Conservation (phyloP, 148 eudicot genomes). For the Talinum fruticosum region DNA sequence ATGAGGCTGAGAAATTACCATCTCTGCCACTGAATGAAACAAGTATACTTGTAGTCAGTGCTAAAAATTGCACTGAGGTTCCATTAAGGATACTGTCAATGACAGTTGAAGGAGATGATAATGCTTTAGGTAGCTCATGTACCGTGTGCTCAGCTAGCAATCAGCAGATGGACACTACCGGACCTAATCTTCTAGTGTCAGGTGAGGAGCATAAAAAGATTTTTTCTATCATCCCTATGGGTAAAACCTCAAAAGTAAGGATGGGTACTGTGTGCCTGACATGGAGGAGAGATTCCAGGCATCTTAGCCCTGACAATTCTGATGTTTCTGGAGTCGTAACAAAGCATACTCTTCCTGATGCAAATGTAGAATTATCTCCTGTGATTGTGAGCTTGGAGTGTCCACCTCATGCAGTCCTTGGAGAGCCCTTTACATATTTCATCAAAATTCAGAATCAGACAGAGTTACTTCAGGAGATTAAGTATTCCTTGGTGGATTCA, state of each 20-base stretch:
- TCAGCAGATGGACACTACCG: conserved; percentile 26
- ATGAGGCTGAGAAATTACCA: conserved; percentile 45
- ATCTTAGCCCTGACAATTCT: conserved; percentile 20
- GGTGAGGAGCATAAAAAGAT: conserved; percentile 82
- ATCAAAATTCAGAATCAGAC: conserved; percentile 67
- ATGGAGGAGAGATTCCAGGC: conserved; percentile 59
- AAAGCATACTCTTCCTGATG: conserved; percentile 71
- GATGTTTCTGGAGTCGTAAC: conserved; percentile 50
- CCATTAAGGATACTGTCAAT: conserved; percentile 73
- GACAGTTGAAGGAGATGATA: conserved; percentile 58
- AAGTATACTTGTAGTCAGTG: conserved; percentile 64
- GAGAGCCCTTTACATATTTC: conserved; percentile 73
- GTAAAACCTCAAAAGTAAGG: conserved; percentile 41
- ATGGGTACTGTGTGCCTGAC: conserved; percentile 62
- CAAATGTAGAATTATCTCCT: conserved; percentile 66
- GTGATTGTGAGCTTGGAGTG: conserved; percentile 70
- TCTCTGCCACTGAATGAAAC: conserved; percentile 68
- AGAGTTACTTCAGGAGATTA: conserved; percentile 81
- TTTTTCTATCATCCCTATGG: conserved; percentile 59
- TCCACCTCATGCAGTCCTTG: conserved; percentile 87
- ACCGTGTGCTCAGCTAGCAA: conserved; percentile 40
- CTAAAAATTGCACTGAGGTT: conserved; percentile 79
- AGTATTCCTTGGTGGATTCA: conserved; percentile 76
- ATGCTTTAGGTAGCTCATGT: conserved; percentile 39
- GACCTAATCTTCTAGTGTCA: conserved; percentile 54